Conservation (phyloP, 768 basidiomycete species). For the Pleurotus platypus region DNA sequence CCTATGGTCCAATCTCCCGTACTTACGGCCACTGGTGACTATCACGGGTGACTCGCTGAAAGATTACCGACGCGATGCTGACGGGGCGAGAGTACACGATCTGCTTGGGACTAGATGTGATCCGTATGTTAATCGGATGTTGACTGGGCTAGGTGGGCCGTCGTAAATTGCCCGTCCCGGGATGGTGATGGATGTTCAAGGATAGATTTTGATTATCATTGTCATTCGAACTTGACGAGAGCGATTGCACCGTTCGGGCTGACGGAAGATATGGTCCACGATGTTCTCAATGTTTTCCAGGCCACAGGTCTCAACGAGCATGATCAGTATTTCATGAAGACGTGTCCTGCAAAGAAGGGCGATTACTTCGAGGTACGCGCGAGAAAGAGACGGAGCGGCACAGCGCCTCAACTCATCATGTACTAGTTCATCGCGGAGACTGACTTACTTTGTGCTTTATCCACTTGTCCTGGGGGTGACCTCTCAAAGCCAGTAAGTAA, state of each 20-base stretch:
- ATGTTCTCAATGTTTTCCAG: slow-evolving; percentile 20
- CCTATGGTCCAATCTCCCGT: slow-evolving; percentile 21
- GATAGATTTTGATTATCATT: slow-evolving; percentile 15
- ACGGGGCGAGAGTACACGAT: slow-evolving; percentile 19
- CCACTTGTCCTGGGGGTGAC: slow-evolving; percentile 16
- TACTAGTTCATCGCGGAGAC: slow-evolving; percentile 15
- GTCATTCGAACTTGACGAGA: slow-evolving; percentile 19
- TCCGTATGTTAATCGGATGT: slow-evolving; percentile 19
- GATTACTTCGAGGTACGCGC: slow-evolving; percentile 14
- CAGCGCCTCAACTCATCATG: not conserved
- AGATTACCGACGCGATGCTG: slow-evolving; percentile 15
- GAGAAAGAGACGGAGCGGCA: not conserved
- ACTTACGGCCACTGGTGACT: slow-evolving; percentile 17
- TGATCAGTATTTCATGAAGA: slow-evolving; percentile 20
- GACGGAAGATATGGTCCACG: slow-evolving; percentile 18
- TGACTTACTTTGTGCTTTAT: slow-evolving; percentile 13
- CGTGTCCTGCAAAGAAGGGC: slow-evolving; percentile 17
- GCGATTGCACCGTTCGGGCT: slow-evolving; percentile 18
- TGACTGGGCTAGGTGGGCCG: not conserved
- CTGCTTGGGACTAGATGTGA: slow-evolving; percentile 21
- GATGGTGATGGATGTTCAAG: slow-evolving; percentile 9
- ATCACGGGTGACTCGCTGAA: slow-evolving; percentile 16
- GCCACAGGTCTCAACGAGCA: slow-evolving; percentile 18
- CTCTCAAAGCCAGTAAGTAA: slow-evolving; percentile 12
- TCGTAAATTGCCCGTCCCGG: not conserved